Evolutionary conservation across 1,284 basidiomycete species (phyloP).

Genomic region (Earliella scabrosa): DNA sequence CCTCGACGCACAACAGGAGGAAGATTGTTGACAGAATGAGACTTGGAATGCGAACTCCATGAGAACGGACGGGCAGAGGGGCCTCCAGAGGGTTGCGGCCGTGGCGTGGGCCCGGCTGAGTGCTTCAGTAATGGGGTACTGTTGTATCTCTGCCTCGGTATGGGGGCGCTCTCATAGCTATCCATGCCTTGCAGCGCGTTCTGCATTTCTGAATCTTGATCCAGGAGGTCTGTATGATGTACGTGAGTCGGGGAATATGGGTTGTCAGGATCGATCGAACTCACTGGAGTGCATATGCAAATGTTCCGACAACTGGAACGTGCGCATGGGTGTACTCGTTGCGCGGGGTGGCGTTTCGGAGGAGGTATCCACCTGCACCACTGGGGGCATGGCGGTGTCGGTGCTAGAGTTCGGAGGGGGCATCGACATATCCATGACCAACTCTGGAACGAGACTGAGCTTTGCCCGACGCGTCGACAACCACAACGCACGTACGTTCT

Average conservation of each 20-base stretch:
- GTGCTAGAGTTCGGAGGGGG: slow-evolving; percentile 40
- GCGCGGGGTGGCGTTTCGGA: slow-evolving; percentile 49
- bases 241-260: too few relatives aligned
- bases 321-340: slow-evolving; percentile 58
- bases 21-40: slow-evolving; percentile 31
- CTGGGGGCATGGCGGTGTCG: slow-evolving; percentile 38
- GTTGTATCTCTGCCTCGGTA: slow-evolving; percentile 3
- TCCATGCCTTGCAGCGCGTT: slow-evolving; percentile 61
- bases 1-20: slow-evolving; percentile 26
- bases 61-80: slow-evolving; percentile 28
- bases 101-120: slow-evolving; percentile 20
- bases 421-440: slow-evolving; percentile 33
- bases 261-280: slow-evolving; percentile 26
- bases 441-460: slow-evolving; percentile 21
- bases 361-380: slow-evolving; percentile 42
- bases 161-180: slow-evolving; percentile 47
- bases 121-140: slow-evolving; percentile 18
- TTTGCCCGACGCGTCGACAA: background rate
- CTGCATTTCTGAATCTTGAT: slow-evolving; percentile 76
- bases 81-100: slow-evolving; percentile 12
- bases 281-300: slow-evolving; percentile 61
- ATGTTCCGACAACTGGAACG: slow-evolving; percentile 63
- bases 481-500: slow-evolving; percentile 28
- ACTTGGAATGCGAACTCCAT: slow-evolving; percentile 34
- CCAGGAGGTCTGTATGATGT: slow-evolving; percentile 67